A percentile compares a stretch with the other conserved stretches of the same genome.
Evolutionary conservation across 2,329 filamentous ascomycete genomes (phyloP).

Genomic region (Chrysosporium queenslandicum): DNA sequence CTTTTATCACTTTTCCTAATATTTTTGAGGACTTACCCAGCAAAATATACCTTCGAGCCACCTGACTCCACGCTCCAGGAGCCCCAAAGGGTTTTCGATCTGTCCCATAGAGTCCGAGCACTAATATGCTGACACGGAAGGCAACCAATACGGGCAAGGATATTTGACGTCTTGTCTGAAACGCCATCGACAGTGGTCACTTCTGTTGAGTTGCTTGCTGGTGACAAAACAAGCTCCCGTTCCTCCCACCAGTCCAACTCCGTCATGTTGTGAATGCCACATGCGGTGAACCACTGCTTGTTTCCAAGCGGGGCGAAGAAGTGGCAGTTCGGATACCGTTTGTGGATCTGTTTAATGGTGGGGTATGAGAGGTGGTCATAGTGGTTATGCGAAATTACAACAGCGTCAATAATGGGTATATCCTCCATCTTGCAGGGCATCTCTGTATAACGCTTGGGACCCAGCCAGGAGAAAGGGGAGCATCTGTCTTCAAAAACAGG

Average conservation of each 20-base stretch:
- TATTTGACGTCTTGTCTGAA: slow-evolving; percentile 31
- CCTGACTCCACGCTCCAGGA: slow-evolving; percentile 72
- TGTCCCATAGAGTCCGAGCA: slow-evolving; percentile 58
- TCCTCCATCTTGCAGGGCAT: slow-evolving; percentile 67
- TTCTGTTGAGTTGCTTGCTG: slow-evolving; percentile 22
- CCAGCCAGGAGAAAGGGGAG: slow-evolving; percentile 59
- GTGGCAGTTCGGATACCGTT: slow-evolving; percentile 64
- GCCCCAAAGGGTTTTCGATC: slow-evolving; percentile 70
- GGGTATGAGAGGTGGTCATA: slow-evolving; percentile 83
- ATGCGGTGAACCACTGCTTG: slow-evolving; percentile 65
- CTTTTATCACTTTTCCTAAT: neutral
- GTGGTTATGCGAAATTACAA: slow-evolving; percentile 80
- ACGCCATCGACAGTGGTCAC: slow-evolving; percentile 18
- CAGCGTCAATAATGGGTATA: slow-evolving; percentile 50
- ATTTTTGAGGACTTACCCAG: slow-evolving; percentile 38
- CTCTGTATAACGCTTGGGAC: slow-evolving; percentile 68
- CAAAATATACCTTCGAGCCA: slow-evolving; percentile 75
- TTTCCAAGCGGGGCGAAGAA: slow-evolving; percentile 83
- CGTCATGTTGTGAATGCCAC: slow-evolving; percentile 65
- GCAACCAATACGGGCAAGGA: slow-evolving; percentile 63
- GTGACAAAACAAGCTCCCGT: slow-evolving; percentile 57
- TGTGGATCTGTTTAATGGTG: slow-evolving; percentile 60
- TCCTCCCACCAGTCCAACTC: slow-evolving; percentile 96
- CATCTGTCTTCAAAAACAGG: slow-evolving; percentile 87
- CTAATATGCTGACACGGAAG: slow-evolving; percentile 78